Base-by-base conservation (phyloP, 2,329 filamentous ascomycete species). In the Arthrobotrys entomopaga region DNA sequence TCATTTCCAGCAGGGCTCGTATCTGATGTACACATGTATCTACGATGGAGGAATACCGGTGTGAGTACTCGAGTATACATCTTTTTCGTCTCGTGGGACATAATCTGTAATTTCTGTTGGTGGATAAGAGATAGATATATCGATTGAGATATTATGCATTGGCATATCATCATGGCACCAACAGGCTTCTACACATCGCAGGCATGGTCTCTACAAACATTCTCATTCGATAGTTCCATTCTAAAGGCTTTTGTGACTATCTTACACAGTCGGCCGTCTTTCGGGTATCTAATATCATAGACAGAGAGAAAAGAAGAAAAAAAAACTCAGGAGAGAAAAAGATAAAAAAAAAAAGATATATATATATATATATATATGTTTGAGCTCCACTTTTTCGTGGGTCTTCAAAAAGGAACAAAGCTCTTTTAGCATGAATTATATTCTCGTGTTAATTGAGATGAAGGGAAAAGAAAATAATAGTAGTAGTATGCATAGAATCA, bases 231-330 rank as follows among this genome's bases (percentile, higher is more conserved):
- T 22, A 38, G 43, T 59, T 60, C 56, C 57, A 66, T 74, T 66
- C 63, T 67, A 73, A 73, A 49, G 42, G 10, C 20, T 52, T 63
- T 53, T 48, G 46, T 56, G 57, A 74, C 63, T 67, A 63, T 67
- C 50, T 43, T 74, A 67, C 69, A 66, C 42, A 67, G 70, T 67
- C 63, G 59, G 53, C 63, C 50, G 63, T 67, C 70, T 74, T 67
- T 57, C 49, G 70, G 70, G 70, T 74, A 74, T 74, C 70, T 63
- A 42, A 63, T 66, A 59, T 57, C 57, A 59, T 58, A 56, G 65
- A 48, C 50, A 42, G 54, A 46, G 26, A 56, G 19, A 65, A 7
- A 22, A 5, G n/a, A 38, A 48, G 34, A 42, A 49, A 65, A 40
- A 58, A 49, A 42, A 65, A 54, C n/a, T n/a, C n/a, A 15, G 40